Percentiles rank a stretch among this genome's conserved stretches.
Conservation (phyloP, 257 asterid genomes). For the Hygrophila difformis region DNA sequence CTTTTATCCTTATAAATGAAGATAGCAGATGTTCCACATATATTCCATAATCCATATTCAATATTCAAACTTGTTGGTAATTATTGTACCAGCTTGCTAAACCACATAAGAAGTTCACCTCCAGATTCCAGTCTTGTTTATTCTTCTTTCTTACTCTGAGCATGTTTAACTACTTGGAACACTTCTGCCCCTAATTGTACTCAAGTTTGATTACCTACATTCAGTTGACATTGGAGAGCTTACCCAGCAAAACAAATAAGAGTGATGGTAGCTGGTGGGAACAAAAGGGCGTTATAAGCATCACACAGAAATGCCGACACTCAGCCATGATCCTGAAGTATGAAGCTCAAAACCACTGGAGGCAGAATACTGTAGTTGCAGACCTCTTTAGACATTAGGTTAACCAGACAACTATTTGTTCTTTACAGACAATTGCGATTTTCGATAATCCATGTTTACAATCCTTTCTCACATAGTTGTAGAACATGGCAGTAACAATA, state of each 20-base stretch:
- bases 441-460: not conserved
- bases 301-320: too few species aligned
- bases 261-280: not conserved
- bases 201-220: not conserved
- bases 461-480: not conserved
- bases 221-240: not conserved
- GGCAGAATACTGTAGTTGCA: too few species aligned
- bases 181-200: not conserved
- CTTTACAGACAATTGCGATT: not conserved
- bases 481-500: constrained; percentile 4
- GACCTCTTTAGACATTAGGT: too few species aligned
- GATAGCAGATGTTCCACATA: not conserved
- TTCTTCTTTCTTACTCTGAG: not conserved
- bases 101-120: constrained; percentile 1
- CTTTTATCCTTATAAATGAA: too few species aligned
- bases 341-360: too few species aligned
- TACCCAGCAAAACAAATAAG: not conserved
- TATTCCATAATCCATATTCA: too few species aligned
- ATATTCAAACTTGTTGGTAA: not conserved
- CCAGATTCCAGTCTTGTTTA: not conserved
- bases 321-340: too few species aligned
- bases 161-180: constrained; percentile 2
- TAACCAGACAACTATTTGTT: not conserved
- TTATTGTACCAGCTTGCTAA: not conserved
- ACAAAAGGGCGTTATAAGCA: too few species aligned